Evolutionary conservation across 805 yeast genomes (phyloP), one percentile per base, ranked within the genome.

Genomic region (Isabelozyma pseudorhagii): DNA sequence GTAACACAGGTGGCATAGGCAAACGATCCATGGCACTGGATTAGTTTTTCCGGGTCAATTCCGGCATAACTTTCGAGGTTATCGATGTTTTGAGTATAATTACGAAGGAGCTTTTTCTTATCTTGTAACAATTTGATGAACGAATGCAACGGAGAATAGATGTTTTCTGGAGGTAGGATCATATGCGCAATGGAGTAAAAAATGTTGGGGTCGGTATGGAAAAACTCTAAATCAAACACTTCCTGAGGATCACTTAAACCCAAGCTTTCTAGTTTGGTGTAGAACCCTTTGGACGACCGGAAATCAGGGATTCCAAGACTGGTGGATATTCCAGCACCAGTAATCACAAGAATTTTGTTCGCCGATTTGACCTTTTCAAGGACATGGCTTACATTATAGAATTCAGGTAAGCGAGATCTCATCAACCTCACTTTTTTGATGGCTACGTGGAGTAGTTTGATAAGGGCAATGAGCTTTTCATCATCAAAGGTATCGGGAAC

Each of bases 1-100:
- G 89, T 87, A 6, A 89, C 78, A 61, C 97, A 91, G 47, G 82
- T 80, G 69, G 93, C 82, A 25, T 79, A 71, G 40, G 82, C 82
- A 27, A 91, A 78, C 15, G 89, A 84, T 0, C 97, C 97, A 67
- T 91, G 97, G 25, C 94, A 78, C 68, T 90, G 97, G 28, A 91
- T 77, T 4, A 90, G 52, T 46, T 79, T 60, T 62, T 79, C 50
- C 82, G 89, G 61, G 62, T 75, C 38, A 72, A 83, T 56, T 51
- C 74, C 64, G 51, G 87, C 78, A 56, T 80, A 77, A 9, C 79
- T 64, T 54, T 74, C 79, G 45, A 74, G 54, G 51, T 74, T 73
- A 50, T 74, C 79, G 44, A 74, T 74, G 52, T 74, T 74, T 48
- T 74, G 79, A 1, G 79, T 73, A 54, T 74, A 74, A 54, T 73